Conservation (phyloP, 441 rosid genomes). For the Erodium moschatum region DNA sequence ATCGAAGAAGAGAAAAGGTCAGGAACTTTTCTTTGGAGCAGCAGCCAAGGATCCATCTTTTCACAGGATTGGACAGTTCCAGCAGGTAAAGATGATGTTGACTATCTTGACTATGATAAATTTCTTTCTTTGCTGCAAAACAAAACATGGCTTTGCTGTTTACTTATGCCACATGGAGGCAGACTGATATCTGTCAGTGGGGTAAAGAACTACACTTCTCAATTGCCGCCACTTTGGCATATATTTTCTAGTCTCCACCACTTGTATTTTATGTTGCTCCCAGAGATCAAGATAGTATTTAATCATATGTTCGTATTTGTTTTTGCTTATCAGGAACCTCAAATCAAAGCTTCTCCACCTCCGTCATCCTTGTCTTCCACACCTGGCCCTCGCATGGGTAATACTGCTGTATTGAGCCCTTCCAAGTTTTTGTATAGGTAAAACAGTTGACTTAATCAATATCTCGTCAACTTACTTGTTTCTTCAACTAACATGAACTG, state of each 20-base stretch:
- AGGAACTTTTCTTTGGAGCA: slow-evolving; percentile 57
- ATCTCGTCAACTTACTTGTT: slow-evolving; percentile 21
- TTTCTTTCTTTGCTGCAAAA: neutral
- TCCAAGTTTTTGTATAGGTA: slow-evolving; percentile 86
- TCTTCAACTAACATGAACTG: slow-evolving; percentile 28
- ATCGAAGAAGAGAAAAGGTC: slow-evolving; percentile 75
- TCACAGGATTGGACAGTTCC: slow-evolving; percentile 55
- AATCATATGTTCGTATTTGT: slow-evolving; percentile 11
- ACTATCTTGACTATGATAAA: neutral
- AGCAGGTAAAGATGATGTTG: slow-evolving; percentile 43
- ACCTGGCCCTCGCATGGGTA: slow-evolving; percentile 48
- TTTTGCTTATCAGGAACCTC: slow-evolving; percentile 43
- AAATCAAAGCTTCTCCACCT: slow-evolving; percentile 43
- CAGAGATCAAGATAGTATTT: slow-evolving; percentile 9
- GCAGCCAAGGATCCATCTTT: slow-evolving; percentile 51
- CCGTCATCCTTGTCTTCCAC: slow-evolving; percentile 40
- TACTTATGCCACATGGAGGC: neutral
- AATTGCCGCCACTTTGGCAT: neutral
- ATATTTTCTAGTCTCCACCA: neutral
- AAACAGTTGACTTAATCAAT: slow-evolving; percentile 18
- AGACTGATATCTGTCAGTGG: neutral
- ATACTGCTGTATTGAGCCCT: slow-evolving; percentile 35
- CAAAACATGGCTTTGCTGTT: slow-evolving; percentile 2
- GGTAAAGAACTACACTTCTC: neutral
- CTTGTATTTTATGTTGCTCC: slow-evolving; percentile 7